Evolutionary conservation across 208 protist species (phyloP).

Genomic region (Trichomonas vaginalis): DNA sequence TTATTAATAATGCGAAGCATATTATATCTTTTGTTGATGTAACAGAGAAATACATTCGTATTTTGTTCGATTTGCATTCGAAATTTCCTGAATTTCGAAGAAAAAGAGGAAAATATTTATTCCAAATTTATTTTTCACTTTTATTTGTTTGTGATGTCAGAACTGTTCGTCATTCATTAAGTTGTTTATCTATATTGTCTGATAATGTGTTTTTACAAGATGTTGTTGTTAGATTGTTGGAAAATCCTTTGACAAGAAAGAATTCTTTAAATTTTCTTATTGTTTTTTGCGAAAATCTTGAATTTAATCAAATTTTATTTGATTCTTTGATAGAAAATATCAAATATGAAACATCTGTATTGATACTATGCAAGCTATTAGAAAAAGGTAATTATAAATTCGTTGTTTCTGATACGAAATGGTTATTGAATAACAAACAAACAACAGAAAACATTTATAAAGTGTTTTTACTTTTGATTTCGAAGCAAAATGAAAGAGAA

Average conservation of each 20-base stretch:
- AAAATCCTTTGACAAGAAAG: neutral
- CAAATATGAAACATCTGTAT: neutral
- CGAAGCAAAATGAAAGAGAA: no score
- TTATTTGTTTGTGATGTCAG: neutral
- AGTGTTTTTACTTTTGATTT: no score
- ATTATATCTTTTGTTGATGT: neutral
- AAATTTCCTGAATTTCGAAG: neutral
- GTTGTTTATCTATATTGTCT: neutral
- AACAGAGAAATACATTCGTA: neutral
- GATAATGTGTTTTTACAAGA: neutral
- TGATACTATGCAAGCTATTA: neutral
- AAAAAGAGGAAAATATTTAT: neutral
- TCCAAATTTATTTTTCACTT: neutral
- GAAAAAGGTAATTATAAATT: no score
- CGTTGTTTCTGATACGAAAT: no score
- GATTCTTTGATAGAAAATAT: neutral
- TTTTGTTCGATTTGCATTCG: neutral
- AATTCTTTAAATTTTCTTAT: neutral
- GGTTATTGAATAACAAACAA: no score
- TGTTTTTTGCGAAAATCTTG: neutral
- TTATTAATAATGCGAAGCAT: neutral
- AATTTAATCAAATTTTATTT: neutral
- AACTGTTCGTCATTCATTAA: neutral
- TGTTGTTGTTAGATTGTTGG: neutral
- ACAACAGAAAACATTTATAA: no score